Conservation (phyloP, 208 protist genomes). For the Crithidia mellificae region DNA sequence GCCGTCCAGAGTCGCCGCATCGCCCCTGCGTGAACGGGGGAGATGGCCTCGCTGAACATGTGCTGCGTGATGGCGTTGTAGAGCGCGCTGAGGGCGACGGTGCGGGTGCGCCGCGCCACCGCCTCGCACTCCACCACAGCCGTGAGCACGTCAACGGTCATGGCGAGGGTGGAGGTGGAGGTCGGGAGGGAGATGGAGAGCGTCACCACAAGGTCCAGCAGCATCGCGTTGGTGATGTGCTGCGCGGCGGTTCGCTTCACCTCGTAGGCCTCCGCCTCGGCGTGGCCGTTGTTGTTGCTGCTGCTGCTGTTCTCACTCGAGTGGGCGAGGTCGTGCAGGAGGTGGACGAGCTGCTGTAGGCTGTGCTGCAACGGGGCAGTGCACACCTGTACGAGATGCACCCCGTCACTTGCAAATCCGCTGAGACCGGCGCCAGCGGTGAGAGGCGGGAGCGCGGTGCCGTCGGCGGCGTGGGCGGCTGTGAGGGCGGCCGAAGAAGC, state of each 20-base stretch:
- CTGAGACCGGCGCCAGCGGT: not conserved
- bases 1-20: constrained; percentile 32
- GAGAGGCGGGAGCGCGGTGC: not conserved
- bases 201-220: constrained; percentile 59
- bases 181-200: constrained; percentile 46
- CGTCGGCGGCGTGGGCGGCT: not conserved
- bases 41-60: constrained; percentile 11
- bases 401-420: not conserved
- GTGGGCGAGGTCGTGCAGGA: constrained; percentile 28
- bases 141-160: constrained; percentile 51
- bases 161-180: constrained; percentile 34
- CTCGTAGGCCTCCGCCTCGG: constrained; percentile 27
- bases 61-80: constrained; percentile 45
- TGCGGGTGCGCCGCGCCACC: constrained; percentile 44
- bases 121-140: constrained; percentile 55
- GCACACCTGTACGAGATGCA: constrained; percentile 26
- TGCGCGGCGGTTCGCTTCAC: constrained; percentile 53
- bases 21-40: constrained; percentile 11
- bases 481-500: constrained; percentile 9
- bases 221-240: constrained; percentile 56
- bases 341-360: constrained; percentile 37
- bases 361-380: constrained; percentile 33
- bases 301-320: not conserved
- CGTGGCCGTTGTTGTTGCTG: constrained; percentile 1
- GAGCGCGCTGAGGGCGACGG: constrained; percentile 48